A percentile compares a stretch with the other conserved stretches of the same genome.
phyloP scores from a whole-genome alignment of 2,329 filamentous ascomycete genomes.

The Aspergillus niger region DNA sequence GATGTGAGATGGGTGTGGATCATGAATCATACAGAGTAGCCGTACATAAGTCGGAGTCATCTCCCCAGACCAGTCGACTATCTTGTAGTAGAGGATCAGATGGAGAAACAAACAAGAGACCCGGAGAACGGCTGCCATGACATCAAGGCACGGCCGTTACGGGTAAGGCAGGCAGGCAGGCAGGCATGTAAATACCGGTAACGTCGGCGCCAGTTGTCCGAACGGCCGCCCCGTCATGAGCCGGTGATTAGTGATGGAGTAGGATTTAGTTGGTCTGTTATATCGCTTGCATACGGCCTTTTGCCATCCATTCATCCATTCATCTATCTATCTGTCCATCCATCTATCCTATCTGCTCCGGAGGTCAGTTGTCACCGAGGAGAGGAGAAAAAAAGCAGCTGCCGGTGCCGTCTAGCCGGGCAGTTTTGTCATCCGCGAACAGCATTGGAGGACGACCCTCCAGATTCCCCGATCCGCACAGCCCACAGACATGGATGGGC shows the following conservation, averaged over 20 bases:
- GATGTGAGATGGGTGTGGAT: background rate
- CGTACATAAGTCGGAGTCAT: too few species aligned
- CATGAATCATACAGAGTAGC: background rate
- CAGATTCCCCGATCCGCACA: constrained; percentile 16
- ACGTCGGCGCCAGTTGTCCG: constrained; percentile 5
- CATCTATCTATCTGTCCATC: background rate
- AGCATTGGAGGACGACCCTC: constrained; percentile 14
- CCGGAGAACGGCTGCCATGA: background rate
- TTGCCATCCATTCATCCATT: background rate
- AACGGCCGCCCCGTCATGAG: background rate
- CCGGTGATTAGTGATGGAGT: background rate
- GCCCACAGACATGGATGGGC: constrained; percentile 7
- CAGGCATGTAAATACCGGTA: constrained; percentile 2
- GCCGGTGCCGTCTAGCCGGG: constrained; percentile 15
- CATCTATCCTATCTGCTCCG: background rate
- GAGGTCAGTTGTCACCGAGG: background rate
- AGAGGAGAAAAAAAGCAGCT: background rate
- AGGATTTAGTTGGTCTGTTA: background rate
- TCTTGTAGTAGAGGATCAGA: too few species aligned
- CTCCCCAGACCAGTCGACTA: too few species aligned
- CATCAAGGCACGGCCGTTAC: background rate
- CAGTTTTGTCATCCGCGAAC: constrained; percentile 12
- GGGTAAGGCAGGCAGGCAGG: background rate
- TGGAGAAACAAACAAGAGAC: background rate
- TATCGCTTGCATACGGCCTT: too few species aligned